phyloP scores from a whole-genome alignment of 169 alveolate species.

The Plasmodium sp. region DNA sequence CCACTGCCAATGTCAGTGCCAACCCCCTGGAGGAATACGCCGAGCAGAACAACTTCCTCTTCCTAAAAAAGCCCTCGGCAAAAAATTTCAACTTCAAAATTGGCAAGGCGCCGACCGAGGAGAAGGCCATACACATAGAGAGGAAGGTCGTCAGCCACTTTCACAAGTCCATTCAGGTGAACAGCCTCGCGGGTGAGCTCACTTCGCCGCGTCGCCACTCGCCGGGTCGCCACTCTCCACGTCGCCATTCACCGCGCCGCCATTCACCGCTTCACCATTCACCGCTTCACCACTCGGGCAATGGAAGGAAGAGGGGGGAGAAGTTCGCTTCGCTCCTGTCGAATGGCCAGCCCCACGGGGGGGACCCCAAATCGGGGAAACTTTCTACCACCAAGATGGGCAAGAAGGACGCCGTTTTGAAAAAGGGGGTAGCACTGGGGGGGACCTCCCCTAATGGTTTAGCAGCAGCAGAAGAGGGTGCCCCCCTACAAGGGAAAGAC shows the following conservation, averaged over 20 bases:
- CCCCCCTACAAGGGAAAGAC: neutral
- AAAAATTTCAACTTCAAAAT: conserved; percentile 55
- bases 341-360: neutral
- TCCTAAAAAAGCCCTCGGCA: conserved; percentile 26
- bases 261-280: too few species aligned
- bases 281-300: neutral
- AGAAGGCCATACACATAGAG: conserved; percentile 17
- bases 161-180: conserved; percentile 68
- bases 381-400: neutral
- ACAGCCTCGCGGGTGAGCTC: neutral
- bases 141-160: conserved; percentile 4
- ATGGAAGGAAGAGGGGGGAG: neutral
- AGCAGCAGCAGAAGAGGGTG: neutral
- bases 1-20: neutral
- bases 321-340: neutral
- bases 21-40: conserved; percentile 25
- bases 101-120: neutral
- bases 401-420: neutral
- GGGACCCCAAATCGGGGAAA: neutral
- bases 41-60: conserved; percentile 27
- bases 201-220: neutral
- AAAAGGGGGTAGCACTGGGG: neutral
- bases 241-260: too few species aligned
- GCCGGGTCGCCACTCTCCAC: too few species aligned
- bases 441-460: neutral